Conservation (phyloP, 192 early-diverging fungal species). For the Mortierella hygrophila region DNA sequence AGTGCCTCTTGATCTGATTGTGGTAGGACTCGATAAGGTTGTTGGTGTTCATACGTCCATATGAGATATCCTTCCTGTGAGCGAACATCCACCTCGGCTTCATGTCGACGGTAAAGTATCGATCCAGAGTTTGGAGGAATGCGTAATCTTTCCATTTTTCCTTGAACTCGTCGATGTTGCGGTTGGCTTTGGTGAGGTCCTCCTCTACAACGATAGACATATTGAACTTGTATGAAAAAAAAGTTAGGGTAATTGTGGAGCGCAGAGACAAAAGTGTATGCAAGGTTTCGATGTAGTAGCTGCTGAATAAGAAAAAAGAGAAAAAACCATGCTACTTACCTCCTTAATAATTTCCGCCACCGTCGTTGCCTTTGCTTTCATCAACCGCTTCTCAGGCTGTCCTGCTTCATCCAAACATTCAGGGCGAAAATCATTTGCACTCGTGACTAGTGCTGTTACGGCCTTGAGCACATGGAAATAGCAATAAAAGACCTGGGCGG, state of each 20-base stretch:
- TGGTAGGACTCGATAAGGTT: too few relatives aligned
- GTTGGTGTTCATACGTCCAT: not conserved
- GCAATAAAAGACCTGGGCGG: constrained; percentile 4
- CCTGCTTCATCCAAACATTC: not conserved
- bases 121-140: not conserved
- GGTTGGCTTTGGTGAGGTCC: not conserved
- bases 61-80: not conserved
- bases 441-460: constrained; percentile 5
- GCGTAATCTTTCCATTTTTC: not conserved
- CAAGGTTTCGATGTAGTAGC: too few relatives aligned
- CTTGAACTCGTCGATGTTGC: constrained; percentile 1
- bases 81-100: constrained; percentile 11
- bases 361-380: not conserved
- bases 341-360: not conserved
- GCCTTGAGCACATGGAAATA: constrained; percentile 5
- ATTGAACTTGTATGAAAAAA: not conserved
- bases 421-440: not conserved
- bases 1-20: too few relatives aligned
- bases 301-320: not conserved
- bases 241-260: not conserved
- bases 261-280: not conserved
- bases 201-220: not conserved
- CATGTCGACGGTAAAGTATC: constrained; percentile 14
- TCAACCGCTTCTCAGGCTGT: not conserved
- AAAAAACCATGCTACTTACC: not conserved